Conservation (phyloP, 768 basidiomycete species). For the Polyporus arcularius region DNA sequence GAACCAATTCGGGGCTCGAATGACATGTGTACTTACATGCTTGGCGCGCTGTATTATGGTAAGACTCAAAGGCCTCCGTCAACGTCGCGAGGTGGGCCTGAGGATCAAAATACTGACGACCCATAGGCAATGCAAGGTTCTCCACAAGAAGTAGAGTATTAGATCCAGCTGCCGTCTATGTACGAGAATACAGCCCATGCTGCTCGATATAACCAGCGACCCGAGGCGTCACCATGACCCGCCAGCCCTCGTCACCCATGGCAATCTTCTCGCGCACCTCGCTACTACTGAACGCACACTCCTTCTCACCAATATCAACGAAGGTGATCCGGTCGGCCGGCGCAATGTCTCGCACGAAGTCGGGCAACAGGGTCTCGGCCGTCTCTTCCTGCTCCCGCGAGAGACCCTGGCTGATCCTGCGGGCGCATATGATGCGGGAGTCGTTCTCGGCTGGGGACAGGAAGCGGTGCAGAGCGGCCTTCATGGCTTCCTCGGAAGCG, state of each 20-base stretch:
- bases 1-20: neutral
- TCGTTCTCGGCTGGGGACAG: conserved; percentile 57
- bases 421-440: conserved; percentile 67
- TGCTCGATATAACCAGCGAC: conserved; percentile 55
- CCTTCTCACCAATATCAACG: conserved; percentile 58
- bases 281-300: conserved; percentile 69
- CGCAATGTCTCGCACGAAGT: conserved; percentile 51
- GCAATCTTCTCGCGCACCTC: conserved; percentile 53
- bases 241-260: conserved; percentile 42
- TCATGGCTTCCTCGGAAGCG: conserved; percentile 53
- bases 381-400: conserved; percentile 30
- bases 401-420: conserved; percentile 39
- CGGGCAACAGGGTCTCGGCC: conserved; percentile 29
- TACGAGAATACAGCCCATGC: conserved; percentile 44
- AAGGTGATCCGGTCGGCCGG: conserved; percentile 53
- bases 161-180: neutral
- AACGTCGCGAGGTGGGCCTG: too few relatives aligned
- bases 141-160: too few relatives aligned
- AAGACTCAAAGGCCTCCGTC: too few relatives aligned
- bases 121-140: too few relatives aligned
- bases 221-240: conserved; percentile 42
- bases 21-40: too few relatives aligned
- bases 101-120: too few relatives aligned
- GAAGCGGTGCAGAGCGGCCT: conserved; percentile 53
- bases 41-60: too few relatives aligned